Percentiles rank a stretch among this genome's conserved stretches.
These are phyloP conservation scores for Podila clonocystis DNA, from an alignment of 192 early-diverging fungal genomes.

Conservation along the genomic window DNA sequence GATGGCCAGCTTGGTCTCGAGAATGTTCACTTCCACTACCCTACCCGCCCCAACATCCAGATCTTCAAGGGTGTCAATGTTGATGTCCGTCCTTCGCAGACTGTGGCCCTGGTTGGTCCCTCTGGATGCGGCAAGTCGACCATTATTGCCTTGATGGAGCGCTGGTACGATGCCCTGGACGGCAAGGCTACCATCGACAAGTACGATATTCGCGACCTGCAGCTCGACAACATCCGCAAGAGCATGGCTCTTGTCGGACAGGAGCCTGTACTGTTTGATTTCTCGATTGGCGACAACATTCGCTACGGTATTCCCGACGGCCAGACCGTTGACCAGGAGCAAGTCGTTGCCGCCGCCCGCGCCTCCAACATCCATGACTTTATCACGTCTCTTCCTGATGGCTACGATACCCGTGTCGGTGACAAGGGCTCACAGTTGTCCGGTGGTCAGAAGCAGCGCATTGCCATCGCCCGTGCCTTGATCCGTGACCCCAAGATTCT, in stretches of 20 bases:
- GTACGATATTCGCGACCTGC: conserved; percentile 67
- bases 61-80: conserved; percentile 68
- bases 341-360: conserved; percentile 58
- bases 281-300: conserved; percentile 68
- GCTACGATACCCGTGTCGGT: conserved; percentile 71
- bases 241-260: conserved; percentile 82
- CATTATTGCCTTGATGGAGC: conserved; percentile 52
- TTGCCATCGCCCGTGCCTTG: conserved; percentile 78
- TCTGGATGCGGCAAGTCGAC: conserved; percentile 83
- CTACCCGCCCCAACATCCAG: conserved; percentile 61
- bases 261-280: conserved; percentile 70
- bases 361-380: conserved; percentile 68
- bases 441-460: conserved; percentile 77
- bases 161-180: conserved; percentile 51
- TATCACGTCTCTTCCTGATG: conserved; percentile 59
- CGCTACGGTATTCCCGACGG: conserved; percentile 62
- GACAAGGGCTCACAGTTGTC: conserved; percentile 68
- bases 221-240: conserved; percentile 67
- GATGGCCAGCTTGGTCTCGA: conserved; percentile 62
- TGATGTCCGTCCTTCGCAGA: conserved; percentile 64
- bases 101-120: conserved; percentile 85
- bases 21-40: conserved; percentile 71
- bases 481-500: conserved; percentile 75
- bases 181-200: conserved; percentile 74
- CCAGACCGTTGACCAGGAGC: conserved; percentile 53